These are phyloP conservation scores for Fusarium tupiense DNA, from an alignment of 2,329 filamentous ascomycete genomes.

Conservation along the genomic window DNA sequence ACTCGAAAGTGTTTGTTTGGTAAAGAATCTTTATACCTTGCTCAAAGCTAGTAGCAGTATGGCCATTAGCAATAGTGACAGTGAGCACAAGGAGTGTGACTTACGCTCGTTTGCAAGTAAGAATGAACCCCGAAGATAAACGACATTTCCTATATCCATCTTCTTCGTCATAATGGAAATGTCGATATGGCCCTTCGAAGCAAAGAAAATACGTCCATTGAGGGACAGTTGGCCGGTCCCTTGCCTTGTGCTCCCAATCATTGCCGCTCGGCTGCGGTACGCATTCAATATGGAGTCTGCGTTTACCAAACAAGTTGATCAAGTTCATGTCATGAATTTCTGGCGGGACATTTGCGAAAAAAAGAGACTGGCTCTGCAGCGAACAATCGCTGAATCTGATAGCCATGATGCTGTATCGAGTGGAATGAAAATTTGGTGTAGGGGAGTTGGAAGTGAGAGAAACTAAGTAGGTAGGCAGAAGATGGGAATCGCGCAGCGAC, in stretches of 20 bases:
- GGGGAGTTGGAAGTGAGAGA: neutral
- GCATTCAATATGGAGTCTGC: neutral
- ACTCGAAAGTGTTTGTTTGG: neutral
- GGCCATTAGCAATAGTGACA: neutral
- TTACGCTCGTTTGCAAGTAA: slow-evolving; percentile 16
- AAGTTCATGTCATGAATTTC: neutral
- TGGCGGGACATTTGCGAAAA: neutral
- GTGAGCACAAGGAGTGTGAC: neutral
- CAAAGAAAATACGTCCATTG: neutral
- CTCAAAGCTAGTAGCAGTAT: neutral
- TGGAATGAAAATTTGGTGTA: neutral
- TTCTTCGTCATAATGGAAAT: neutral
- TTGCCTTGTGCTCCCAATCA: neutral
- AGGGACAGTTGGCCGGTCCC: too few relatives aligned
- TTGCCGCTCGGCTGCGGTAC: neutral
- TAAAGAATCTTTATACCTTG: neutral
- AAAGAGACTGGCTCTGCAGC: neutral
- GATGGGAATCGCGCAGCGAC: neutral
- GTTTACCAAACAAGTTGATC: neutral
- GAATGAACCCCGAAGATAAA: neutral
- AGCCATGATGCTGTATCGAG: neutral
- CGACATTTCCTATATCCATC: neutral
- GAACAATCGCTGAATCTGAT: neutral
- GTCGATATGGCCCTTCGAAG: too few relatives aligned
- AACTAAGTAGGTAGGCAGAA: neutral